Base-by-base conservation (phyloP, 2,329 filamentous ascomycete species). In the Cladobotryum protrusum region DNA sequence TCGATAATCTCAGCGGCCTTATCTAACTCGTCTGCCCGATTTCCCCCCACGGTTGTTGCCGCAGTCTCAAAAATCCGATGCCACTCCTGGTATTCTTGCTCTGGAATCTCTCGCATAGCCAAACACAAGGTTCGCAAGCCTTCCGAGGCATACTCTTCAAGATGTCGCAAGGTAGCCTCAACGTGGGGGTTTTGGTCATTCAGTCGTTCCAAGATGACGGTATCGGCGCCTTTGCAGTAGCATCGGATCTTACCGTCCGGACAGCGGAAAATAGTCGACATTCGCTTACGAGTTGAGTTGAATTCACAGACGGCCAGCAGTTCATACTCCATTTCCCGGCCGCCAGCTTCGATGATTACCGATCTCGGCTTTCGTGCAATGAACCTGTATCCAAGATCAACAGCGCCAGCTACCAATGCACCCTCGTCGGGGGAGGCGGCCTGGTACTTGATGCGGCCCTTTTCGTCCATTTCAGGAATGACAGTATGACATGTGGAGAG, bases 61-160 rank as follows among this genome's bases (percentile, higher is more conserved):
- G 93, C 93, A 57, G 85, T 86, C 53, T 96, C 91, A 64, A 85
- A 97, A 29, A 99, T 81, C 56, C 85, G 78, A 65, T 78, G 80
- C 93, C 93, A 99, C 62, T 95, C 85, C 58, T 83, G 79, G 62
- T 86, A 99, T 63, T 99, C 93, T 20, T 87, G 77, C 56, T 99
- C 92, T 0, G 91, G 83, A 18, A 99, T 75, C 67, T 97, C 93
- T 49, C 93, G 87, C 86, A 96, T 89, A 9, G 93, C 90, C 56
- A 99, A 74, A 71, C 95, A 99, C 13, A 99, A 80, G 5, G 93
- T 99, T 61, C 93, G 86, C 46, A 99, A 76, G 67, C 93, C 95
- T 59, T 99, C 93, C 0, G 92, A 95, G 6, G 93, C 93, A 66
- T 99, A 99, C 63, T 99, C 95, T 69, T 99, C 95, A n/a, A 99